Evolutionary conservation across 257 asterid genomes (phyloP), one percentile per base, ranked within the genome.

Genomic region (Misopates orontium): DNA sequence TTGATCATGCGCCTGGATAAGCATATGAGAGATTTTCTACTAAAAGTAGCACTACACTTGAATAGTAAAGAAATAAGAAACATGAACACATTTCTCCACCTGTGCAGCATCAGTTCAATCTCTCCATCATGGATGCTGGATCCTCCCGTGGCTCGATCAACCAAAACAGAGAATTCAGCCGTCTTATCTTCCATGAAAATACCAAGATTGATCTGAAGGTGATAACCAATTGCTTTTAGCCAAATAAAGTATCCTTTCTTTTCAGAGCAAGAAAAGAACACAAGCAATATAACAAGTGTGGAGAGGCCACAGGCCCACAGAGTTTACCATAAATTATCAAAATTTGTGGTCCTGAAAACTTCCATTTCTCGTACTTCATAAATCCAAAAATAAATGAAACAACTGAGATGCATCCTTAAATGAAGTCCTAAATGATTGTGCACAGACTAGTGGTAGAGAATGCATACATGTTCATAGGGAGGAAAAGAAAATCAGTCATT

Each of bases 61-160:
- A 69, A 12, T 59, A 41, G 45, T 23, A 47, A 68, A 51, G 32
- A 56, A 57, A 8, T 42, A 76, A 50, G 19, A 9, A 19, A 70
- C 20, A 41, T 11, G 55, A 41, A 67, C 22, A 12, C 45, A 12
- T n/a, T 42, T 75, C 15, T 39, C 40, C 53, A 84, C 97, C 97
- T 91, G 50, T 91, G 97, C 51, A 91, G 79, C 97, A 91, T 91
- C 69, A 91, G 72, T 73, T 91, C 97, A 44, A 91, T 77, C 73
- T 88, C 81, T 68, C 97, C 97, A 84, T 91, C 96, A 4, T 67
- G 67, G 66, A 84, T 83, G 80, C 97, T 91, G 80, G 91, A 80
- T 59, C 96, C 97, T 71, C 96, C 97, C 17, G 77, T 68, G 45
- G 97, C 93, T 59, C 95, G 89, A 72, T 91, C 97, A 63, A 91